Evolutionary conservation across 2,329 filamentous ascomycete species (phyloP).

Genomic region (Beauveria bassiana): DNA sequence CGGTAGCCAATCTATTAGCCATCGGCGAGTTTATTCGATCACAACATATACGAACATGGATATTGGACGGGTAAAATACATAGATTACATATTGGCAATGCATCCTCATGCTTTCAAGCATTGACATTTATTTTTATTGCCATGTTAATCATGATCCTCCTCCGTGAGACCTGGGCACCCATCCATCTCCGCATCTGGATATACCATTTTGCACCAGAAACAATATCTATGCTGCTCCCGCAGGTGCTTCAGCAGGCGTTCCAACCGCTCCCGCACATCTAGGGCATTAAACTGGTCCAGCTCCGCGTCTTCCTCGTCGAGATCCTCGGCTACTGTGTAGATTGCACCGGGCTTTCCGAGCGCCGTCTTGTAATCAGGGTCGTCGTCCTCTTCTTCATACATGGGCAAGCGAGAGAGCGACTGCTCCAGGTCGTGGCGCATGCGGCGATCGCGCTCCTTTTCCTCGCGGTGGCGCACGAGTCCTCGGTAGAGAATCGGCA

Average conservation of each 20-base stretch:
- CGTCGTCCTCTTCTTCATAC: constrained; percentile 65
- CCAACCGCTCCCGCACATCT: constrained; percentile 57
- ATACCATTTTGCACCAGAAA: constrained; percentile 90
- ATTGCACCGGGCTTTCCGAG: constrained; percentile 49
- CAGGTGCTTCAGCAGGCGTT: constrained; percentile 59
- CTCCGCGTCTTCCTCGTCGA: constrained; percentile 74
- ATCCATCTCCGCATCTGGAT: constrained; percentile 67
- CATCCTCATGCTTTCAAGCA: not conserved
- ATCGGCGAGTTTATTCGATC: not conserved
- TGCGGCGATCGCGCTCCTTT: constrained; percentile 58
- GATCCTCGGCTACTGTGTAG: constrained; percentile 55
- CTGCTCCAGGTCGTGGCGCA: constrained; percentile 59
- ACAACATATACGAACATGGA: not conserved
- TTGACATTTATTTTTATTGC: not conserved
- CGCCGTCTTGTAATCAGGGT: constrained; percentile 64
- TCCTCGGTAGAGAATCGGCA: constrained; percentile 74
- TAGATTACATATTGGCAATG: not conserved
- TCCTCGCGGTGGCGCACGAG: constrained; percentile 63
- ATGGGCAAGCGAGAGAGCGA: constrained; percentile 55
- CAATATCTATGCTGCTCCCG: constrained; percentile 72
- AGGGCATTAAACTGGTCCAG: constrained; percentile 71
- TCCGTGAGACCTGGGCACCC: constrained; percentile 84
- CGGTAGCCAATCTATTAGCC: not conserved
- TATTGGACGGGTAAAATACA: not conserved
- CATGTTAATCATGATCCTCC: constrained; percentile 60